Evolutionary conservation across 2,329 filamentous ascomycete genomes (phyloP), one percentile per base, ranked within the genome.

Genomic region (Aspergillus pseudonomiae): DNA sequence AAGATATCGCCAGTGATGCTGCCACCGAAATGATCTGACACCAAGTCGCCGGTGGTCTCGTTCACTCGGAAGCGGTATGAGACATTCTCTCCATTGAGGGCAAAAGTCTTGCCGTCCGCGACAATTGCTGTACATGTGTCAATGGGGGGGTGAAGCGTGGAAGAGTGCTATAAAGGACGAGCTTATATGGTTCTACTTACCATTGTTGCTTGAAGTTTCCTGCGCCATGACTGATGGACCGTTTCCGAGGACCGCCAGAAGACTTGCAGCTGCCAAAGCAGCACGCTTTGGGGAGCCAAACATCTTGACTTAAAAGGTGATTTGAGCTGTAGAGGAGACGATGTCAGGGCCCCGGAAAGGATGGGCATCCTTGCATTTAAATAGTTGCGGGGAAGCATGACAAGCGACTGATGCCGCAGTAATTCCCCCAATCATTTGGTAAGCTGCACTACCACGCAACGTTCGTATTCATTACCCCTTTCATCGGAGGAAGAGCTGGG

Each of bases 1-100:
- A 82, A 80, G 1, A 84, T 79, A 19, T 84, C 81, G 57, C 88
- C 87, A 2, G 81, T 82, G 3, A 84, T 79, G 1, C 79, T 81
- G 14, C 82, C 86, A 48, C 88, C 88, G 66, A 88, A 90, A 70
- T 89, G 87, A 67, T 89, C 86, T 0, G 84, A 82, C 19, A 86
- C 73, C 43, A 90, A 79, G 60, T 90, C 87, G 4, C 84, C 82
- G 0, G 83, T 85, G 10, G 70, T 71, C 3, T 82, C 75, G 65
- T 89, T 84, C 52, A 89, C 86, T 65, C 89, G 88, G 72, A 90
- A 89, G 50, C 85, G 84, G 69, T 90, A 89, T 1, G 87, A 88
- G 34, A 88, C 79, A 65, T 80, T 79, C 53, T 84, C 76, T 30
- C 84, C 86, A 34, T 85, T 85, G 53, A 89, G 78, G 1, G 85